Evolutionary conservation across 768 basidiomycete genomes (phyloP).

Genomic region (Lactarius sp.): DNA sequence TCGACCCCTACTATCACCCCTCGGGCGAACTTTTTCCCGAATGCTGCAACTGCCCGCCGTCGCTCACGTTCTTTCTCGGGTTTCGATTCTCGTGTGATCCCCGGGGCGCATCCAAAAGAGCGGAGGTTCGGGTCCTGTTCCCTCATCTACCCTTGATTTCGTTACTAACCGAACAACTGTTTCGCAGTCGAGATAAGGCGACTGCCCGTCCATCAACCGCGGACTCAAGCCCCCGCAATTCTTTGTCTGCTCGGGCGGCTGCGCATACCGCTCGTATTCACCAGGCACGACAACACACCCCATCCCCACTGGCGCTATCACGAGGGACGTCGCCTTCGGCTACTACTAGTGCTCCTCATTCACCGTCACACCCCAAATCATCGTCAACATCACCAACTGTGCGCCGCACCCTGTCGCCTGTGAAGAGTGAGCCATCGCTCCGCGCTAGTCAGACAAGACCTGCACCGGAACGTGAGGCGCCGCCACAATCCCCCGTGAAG

Average conservation of each 20-base stretch:
- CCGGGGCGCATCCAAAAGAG: constrained; percentile 25
- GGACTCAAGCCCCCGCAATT: background rate
- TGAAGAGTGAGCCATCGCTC: constrained; percentile 15
- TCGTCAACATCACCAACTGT: constrained; percentile 6
- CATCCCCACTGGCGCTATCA: constrained; percentile 24
- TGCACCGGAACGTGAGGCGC: background rate
- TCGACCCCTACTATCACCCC: constrained; percentile 34
- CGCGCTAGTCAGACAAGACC: background rate
- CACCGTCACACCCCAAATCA: background rate
- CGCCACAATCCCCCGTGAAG: background rate
- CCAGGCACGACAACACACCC: constrained; percentile 24
- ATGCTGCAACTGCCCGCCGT: constrained; percentile 44
- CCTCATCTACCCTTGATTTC: too few relatives aligned
- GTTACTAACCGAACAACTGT: background rate
- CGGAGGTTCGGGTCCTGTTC: constrained; percentile 25
- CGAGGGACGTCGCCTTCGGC: background rate
- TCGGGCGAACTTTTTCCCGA: constrained; percentile 61
- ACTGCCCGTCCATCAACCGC: constrained; percentile 9
- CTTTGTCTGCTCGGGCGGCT: constrained; percentile 8
- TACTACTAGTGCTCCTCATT: background rate
- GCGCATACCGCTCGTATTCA: constrained; percentile 13
- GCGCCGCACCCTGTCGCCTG: constrained; percentile 6
- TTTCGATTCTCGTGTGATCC: constrained; percentile 43
- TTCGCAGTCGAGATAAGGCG: constrained; percentile 7
- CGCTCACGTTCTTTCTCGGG: constrained; percentile 74